phyloP scores from a whole-genome alignment of 164 flowering plant species.

The Kingdonia uniflora region DNA sequence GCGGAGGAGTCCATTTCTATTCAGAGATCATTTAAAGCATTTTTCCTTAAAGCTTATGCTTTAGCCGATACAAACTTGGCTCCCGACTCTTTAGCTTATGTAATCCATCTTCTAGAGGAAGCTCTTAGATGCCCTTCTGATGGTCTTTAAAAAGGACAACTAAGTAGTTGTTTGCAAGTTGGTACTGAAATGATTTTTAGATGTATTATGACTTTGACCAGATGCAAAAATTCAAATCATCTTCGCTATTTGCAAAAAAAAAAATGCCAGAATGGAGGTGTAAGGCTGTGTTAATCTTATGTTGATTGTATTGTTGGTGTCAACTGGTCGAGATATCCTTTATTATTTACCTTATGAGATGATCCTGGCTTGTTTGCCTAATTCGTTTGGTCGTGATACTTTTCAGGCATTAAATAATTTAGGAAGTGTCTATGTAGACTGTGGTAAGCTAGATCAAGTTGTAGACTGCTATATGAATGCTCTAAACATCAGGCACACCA shows the following conservation, averaged over 20 bases:
- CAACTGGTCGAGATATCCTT: too few relatives aligned
- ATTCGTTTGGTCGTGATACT: constrained; percentile 1
- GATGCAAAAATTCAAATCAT: too few relatives aligned
- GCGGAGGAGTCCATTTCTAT: too few relatives aligned
- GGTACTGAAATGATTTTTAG: too few relatives aligned
- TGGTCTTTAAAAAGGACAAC: constrained; percentile 97
- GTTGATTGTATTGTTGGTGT: too few relatives aligned
- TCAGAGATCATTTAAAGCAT: constrained; percentile 87
- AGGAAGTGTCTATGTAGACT: constrained; percentile 87
- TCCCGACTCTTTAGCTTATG: constrained; percentile 47
- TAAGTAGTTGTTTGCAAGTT: constrained; percentile 16
- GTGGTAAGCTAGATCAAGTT: constrained; percentile 76
- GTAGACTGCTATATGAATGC: constrained; percentile 80
- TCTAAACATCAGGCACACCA: constrained; percentile 78
- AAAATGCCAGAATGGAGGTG: too few relatives aligned
- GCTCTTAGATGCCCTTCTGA: constrained; percentile 96
- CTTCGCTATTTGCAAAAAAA: too few relatives aligned
- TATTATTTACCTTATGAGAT: too few relatives aligned
- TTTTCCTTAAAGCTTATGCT: constrained; percentile 68
- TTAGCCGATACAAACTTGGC: constrained; percentile 73
- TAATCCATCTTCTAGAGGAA: constrained; percentile 76
- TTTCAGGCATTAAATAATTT: constrained; percentile 84
- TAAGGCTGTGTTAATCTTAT: too few relatives aligned
- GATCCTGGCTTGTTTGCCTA: too few relatives aligned
- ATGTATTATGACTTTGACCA: too few relatives aligned